Evolutionary conservation across 2,329 filamentous ascomycete genomes (phyloP), one percentile per base, ranked within the genome.

Genomic region (Sporothrix pseudoabietina): DNA sequence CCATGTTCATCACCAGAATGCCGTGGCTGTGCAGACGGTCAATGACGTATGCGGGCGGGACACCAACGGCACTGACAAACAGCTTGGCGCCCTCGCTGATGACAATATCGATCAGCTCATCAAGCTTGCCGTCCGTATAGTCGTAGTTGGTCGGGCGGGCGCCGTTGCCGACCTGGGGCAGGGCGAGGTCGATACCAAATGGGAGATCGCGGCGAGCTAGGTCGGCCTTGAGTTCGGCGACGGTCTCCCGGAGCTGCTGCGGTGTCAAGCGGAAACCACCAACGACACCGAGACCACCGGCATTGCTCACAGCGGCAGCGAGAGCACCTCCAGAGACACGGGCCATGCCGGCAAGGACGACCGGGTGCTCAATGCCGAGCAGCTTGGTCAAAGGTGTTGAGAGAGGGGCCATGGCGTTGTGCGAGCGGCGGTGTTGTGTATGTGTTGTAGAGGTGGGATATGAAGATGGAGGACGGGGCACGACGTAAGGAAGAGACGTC

Each of bases 1-100:
- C 94, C 94, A 98, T 98, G 81, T 98, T 98, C 94, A 98, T 98
- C 49, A 98, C 87, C 74, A 97, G 80, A 55, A 98, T 92, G 0
- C 92, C 92, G 0, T 92, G 91, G 9, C 87, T 86, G 79, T 98
- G 95, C 61, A 98, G 85, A 63, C 89, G 84, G 77, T 93, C 89
- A 73, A 98, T 91, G 4, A 94, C 89, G 73, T 85, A 82, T 63
- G 85, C 84, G 0, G 94, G 93, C 19, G 95, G 95, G 30, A 98
- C 91, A 9, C 95, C 95, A 0, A 98, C 94, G 0, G 95, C 95
- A 71, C 87, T 90, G 57, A 98, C 94, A 79, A 98, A 98, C 68
- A 98, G 83, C 79, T 86, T 89, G 8, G 95, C 93, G n/a, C 93
- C 92, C 77, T 92, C 92, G 78, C 91, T 89, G 77, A 98, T 93